Percentiles rank a stretch among this genome's conserved stretches.
phyloP scores from a whole-genome alignment of 2,329 filamentous ascomycete species.

The Talaromyces sp. region DNA sequence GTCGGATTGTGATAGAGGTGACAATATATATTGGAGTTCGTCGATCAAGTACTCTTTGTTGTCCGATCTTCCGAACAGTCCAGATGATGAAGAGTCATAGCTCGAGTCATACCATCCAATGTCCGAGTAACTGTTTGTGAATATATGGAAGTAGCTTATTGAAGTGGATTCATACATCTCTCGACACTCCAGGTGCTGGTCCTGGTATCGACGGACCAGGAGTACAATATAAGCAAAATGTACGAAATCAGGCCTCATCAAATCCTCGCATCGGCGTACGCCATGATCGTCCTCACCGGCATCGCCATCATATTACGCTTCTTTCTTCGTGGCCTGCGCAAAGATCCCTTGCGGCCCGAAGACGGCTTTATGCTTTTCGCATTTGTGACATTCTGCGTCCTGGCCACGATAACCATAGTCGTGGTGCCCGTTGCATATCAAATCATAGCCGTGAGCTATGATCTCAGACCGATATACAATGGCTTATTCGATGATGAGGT shows the following conservation, averaged over 20 bases:
- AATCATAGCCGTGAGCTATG: conserved; percentile 26
- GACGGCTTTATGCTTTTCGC: conserved; percentile 19
- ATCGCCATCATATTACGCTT: conserved; percentile 20
- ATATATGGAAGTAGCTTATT: background rate
- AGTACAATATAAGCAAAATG: conserved; percentile 1
- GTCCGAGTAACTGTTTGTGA: background rate
- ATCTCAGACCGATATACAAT: conserved; percentile 26
- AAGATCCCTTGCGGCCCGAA: conserved; percentile 10
- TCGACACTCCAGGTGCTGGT: background rate
- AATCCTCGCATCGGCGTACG: conserved; percentile 17
- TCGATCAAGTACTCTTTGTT: background rate
- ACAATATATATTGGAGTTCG: background rate
- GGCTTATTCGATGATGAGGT: conserved; percentile 30
- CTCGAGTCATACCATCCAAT: conserved; percentile 2
- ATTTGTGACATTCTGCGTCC: conserved; percentile 27
- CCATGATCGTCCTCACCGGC: conserved; percentile 21
- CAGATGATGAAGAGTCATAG: background rate
- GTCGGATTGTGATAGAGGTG: background rate
- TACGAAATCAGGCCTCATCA: conserved; percentile 9
- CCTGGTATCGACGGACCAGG: background rate
- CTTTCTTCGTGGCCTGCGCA: conserved; percentile 9
- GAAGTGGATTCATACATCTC: background rate
- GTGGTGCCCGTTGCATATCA: conserved; percentile 34
- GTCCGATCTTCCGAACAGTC: background rate
- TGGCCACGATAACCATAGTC: conserved; percentile 34